phyloP scores from a whole-genome alignment of 768 basidiomycete genomes.

The Lactarius hatsudake region DNA sequence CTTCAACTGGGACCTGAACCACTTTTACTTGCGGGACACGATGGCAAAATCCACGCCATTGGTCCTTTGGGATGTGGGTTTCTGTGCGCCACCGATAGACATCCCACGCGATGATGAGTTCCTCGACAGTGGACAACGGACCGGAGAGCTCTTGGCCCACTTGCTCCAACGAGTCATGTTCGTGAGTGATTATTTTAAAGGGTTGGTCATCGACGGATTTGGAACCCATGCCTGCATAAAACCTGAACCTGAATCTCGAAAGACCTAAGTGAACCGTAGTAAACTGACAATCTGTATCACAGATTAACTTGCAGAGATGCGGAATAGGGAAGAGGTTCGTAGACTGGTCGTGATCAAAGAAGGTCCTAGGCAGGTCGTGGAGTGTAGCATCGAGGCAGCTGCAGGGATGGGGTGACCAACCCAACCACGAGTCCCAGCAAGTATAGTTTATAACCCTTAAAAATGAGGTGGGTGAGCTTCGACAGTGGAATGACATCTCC shows the following conservation, averaged over 20 bases:
- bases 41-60: not conserved
- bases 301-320: not conserved
- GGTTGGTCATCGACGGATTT: not conserved
- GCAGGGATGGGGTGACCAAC: slow-evolving; percentile 7
- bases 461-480: not conserved
- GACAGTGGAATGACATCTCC: not conserved
- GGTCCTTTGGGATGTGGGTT: not conserved
- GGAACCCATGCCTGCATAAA: not conserved
- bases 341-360: too few species aligned
- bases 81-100: not conserved
- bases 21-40: not conserved
- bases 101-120: not conserved
- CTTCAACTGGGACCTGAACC: not conserved
- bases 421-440: not conserved
- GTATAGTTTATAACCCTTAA: not conserved
- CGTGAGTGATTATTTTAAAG: not conserved
- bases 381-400: not conserved
- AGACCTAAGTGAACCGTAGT: not conserved
- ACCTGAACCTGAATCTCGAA: too few species aligned
- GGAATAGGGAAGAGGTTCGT: not conserved
- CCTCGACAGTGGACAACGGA: not conserved
- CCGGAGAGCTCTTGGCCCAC: not conserved
- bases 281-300: not conserved
- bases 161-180: not conserved
- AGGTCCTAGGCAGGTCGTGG: too few species aligned